phyloP scores from a whole-genome alignment of 106 monocot species.

The Phalaenopsis equestris region DNA sequence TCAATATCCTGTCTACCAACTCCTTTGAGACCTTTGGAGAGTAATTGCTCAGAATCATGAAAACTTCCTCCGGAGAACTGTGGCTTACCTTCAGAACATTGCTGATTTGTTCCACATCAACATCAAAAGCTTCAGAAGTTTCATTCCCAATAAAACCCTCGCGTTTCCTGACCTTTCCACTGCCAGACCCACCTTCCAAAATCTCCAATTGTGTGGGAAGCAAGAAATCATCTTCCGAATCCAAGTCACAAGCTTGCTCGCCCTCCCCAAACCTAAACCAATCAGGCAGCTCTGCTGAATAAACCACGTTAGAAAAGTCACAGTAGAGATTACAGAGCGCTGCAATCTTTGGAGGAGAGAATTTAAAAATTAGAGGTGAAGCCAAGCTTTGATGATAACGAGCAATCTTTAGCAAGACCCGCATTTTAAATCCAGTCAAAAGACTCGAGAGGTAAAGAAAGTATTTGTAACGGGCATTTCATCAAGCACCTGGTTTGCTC shows the following conservation, averaged over 20 bases:
- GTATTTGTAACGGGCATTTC: constrained; percentile 12
- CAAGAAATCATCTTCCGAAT: constrained; percentile 59
- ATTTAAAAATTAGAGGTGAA: not conserved
- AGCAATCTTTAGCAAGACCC: not conserved
- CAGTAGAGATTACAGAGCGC: constrained; percentile 6
- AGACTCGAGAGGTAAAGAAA: not conserved
- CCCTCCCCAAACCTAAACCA: constrained; percentile 41
- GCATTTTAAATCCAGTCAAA: constrained; percentile 7
- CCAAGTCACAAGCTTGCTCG: constrained; percentile 8
- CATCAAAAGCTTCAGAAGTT: constrained; percentile 9
- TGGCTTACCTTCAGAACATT: constrained; percentile 33
- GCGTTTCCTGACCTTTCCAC: not conserved
- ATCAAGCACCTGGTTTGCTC: constrained; percentile 8
- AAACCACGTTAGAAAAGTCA: constrained; percentile 19
- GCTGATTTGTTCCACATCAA: constrained; percentile 30
- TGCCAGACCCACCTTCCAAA: constrained; percentile 11
- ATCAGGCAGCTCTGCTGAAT: constrained; percentile 52
- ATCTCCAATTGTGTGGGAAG: constrained; percentile 42
- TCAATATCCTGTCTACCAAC: constrained; percentile 43
- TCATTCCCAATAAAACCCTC: not conserved
- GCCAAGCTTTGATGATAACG: not conserved
- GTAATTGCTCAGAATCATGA: constrained; percentile 28
- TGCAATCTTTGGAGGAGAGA: constrained; percentile 2
- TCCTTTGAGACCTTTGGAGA: constrained; percentile 27
- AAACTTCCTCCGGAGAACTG: constrained; percentile 43